Evolutionary conservation across 73 alveolate genomes (phyloP).

Genomic region (Blepharisma stoltei): DNA sequence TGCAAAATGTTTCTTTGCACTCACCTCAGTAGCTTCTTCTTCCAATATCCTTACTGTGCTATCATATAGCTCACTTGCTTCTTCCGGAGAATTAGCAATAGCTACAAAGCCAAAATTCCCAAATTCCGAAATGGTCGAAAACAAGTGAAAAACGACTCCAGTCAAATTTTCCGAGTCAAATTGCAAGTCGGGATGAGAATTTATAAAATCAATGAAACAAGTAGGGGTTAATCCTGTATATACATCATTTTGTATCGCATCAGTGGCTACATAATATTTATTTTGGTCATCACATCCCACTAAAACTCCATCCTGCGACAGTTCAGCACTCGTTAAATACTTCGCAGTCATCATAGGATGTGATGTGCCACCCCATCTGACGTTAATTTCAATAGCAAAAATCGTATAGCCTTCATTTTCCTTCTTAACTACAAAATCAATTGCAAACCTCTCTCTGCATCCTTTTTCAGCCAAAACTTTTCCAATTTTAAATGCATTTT

Average conservation of each 20-base stretch:
- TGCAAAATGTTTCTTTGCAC: neutral
- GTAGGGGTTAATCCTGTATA: neutral
- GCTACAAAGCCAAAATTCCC: constrained; percentile 13
- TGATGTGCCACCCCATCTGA: constrained; percentile 17
- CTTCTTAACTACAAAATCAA: neutral
- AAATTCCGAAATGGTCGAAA: neutral
- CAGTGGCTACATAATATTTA: constrained; percentile 7
- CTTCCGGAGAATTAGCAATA: neutral
- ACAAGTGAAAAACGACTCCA: neutral
- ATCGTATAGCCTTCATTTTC: neutral
- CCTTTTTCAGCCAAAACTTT: constrained; percentile 1
- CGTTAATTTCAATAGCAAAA: neutral
- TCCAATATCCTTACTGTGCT: neutral
- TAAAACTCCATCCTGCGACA: neutral
- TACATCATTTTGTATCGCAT: neutral
- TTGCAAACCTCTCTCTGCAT: neutral
- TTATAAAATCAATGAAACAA: neutral
- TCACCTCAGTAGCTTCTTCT: neutral
- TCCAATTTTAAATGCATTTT: neutral
- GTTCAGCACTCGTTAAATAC: neutral
- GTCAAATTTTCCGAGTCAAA: neutral
- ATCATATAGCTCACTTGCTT: neutral
- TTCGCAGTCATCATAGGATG: neutral
- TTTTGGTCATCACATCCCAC: neutral
- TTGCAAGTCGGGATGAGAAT: neutral